Percentiles rank a stretch among this genome's conserved stretches.
phyloP scores from a whole-genome alignment of 2,329 filamentous ascomycete species.

The Fusarium metavorans region DNA sequence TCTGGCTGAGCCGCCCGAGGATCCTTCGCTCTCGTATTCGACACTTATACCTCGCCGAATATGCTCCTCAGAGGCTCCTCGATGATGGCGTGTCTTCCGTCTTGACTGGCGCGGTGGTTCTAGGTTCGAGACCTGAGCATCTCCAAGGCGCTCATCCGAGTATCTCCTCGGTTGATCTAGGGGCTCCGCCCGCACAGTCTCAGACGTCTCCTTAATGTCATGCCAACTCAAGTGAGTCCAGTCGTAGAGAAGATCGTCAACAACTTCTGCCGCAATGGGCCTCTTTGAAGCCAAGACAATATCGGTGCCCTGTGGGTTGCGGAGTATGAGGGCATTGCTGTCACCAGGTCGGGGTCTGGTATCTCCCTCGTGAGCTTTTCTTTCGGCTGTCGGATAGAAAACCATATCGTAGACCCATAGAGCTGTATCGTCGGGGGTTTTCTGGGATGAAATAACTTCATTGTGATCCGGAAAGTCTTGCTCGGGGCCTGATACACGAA shows the following conservation, averaged over 20 bases:
- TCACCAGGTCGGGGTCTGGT: neutral
- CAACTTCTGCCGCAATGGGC: neutral
- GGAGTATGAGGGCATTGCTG: neutral
- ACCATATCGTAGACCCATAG: neutral
- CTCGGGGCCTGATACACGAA: neutral
- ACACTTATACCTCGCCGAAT: neutral
- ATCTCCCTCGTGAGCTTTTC: neutral
- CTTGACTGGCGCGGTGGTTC: neutral
- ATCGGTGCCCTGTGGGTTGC: neutral
- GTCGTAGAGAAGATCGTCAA: neutral
- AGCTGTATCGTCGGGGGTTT: neutral
- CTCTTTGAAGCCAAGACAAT: neutral
- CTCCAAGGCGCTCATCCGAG: neutral
- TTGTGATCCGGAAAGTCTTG: neutral
- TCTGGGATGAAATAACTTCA: neutral
- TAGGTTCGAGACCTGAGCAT: neutral
- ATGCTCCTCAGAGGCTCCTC: neutral
- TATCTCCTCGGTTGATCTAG: neutral
- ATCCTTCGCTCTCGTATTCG: neutral
- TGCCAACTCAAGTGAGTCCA: constrained; percentile 1
- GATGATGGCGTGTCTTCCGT: neutral
- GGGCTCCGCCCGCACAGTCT: neutral
- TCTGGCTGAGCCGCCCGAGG: neutral
- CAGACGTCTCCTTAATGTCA: neutral
- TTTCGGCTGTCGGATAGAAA: neutral